These are phyloP conservation scores for Incumbomyces lentus DNA, from an alignment of 2,329 filamentous ascomycete species.

Conservation along the genomic window DNA sequence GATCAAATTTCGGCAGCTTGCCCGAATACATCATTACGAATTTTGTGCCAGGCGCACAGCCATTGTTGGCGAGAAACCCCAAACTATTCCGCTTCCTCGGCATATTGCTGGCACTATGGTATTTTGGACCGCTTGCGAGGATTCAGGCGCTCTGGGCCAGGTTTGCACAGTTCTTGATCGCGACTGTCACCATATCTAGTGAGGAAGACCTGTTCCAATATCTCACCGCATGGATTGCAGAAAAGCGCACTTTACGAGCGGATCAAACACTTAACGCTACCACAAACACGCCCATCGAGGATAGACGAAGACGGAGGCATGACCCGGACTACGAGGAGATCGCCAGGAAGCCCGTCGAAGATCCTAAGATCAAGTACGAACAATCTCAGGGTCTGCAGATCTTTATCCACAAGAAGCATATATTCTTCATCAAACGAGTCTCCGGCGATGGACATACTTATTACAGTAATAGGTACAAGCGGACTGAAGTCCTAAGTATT, in stretches of 20 bases:
- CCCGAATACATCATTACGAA: constrained; percentile 7
- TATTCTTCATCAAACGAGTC: constrained; percentile 15
- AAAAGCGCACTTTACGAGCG: constrained; percentile 14
- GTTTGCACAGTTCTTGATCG: constrained; percentile 16
- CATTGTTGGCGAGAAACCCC: constrained; percentile 18
- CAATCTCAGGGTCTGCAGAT: constrained; percentile 18
- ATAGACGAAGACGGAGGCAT: constrained; percentile 10
- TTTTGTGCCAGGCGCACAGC: constrained; percentile 18
- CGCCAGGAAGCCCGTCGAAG: constrained; percentile 9
- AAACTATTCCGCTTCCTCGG: constrained; percentile 18
- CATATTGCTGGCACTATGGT: constrained; percentile 18
- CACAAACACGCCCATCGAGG: constrained; percentile 15
- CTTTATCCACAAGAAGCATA: constrained; percentile 15
- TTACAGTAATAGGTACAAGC: constrained; percentile 17
- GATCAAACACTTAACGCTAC: constrained; percentile 19
- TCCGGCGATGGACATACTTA: constrained; percentile 18
- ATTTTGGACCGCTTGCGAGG: constrained; percentile 17
- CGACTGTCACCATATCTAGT: constrained; percentile 16
- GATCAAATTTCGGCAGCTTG: constrained; percentile 5
- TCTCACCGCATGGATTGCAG: constrained; percentile 14
- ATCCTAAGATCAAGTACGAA: constrained; percentile 20
- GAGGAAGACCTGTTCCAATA: constrained; percentile 22
- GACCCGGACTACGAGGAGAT: constrained; percentile 18
- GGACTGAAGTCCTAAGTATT: constrained; percentile 15
- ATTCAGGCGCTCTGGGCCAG: constrained; percentile 17